These are phyloP conservation scores for Lolium perenne DNA, from an alignment of 176 grass and related monocot genomes.

Conservation along the genomic window DNA sequence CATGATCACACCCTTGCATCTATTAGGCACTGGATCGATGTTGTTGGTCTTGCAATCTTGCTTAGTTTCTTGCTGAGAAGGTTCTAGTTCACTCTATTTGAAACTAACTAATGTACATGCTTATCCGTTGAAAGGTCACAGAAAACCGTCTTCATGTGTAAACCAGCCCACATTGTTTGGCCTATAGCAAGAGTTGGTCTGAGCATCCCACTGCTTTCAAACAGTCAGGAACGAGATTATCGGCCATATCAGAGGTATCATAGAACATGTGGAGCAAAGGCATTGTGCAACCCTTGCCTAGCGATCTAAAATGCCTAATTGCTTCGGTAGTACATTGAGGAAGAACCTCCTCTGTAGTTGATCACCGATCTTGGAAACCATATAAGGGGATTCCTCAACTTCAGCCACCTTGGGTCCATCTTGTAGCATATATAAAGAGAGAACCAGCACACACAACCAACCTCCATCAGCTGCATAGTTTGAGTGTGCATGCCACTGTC, in stretches of 20 bases:
- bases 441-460: slow-evolving; percentile 3
- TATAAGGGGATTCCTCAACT: slow-evolving; percentile 32
- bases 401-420: slow-evolving; percentile 36
- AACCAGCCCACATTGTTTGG: neutral
- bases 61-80: slow-evolving; percentile 39
- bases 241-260: slow-evolving; percentile 51
- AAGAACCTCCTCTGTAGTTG: neutral
- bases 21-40: too few relatives aligned
- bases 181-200: slow-evolving; percentile 38
- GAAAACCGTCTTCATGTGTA: neutral
- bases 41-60: neutral
- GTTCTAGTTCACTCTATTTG: slow-evolving; percentile 23
- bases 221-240: slow-evolving; percentile 44
- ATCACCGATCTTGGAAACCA: slow-evolving; percentile 20
- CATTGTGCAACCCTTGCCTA: neutral
- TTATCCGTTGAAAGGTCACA: slow-evolving; percentile 48
- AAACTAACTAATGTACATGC: slow-evolving; percentile 42
- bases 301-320: too few relatives aligned
- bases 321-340: too few relatives aligned
- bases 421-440: slow-evolving; percentile 7
- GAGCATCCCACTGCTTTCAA: slow-evolving; percentile 48
- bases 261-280: slow-evolving; percentile 39
- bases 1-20: too few relatives aligned
- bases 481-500: slow-evolving; percentile 84
- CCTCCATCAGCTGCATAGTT: slow-evolving; percentile 64